Percentiles rank a stretch among this genome's conserved stretches.
These are phyloP conservation scores for Talaromyces nanjingensis DNA, from an alignment of 495 filamentous ascomycete species.

Conservation along the genomic window DNA sequence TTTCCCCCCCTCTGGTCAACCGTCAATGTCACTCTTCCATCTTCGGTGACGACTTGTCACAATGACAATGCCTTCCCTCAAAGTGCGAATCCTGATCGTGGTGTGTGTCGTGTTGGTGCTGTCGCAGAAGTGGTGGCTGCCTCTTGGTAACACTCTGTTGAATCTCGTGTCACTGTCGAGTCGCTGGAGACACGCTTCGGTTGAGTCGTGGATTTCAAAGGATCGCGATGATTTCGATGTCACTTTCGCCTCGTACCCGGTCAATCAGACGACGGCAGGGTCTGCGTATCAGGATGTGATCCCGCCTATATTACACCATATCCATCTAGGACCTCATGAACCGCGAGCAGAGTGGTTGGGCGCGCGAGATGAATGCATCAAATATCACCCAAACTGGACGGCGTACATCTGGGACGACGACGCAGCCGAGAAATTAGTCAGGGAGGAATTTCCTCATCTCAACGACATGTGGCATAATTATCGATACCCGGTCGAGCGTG, in stretches of 20 bases:
- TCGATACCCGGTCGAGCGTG: constrained; percentile 58
- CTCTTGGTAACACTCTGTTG: constrained; percentile 7
- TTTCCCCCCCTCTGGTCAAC: not conserved
- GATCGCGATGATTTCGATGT: constrained; percentile 29
- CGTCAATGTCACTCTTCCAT: not conserved
- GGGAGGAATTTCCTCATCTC: constrained; percentile 59
- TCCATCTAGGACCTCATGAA: constrained; percentile 22
- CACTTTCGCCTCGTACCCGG: constrained; percentile 29
- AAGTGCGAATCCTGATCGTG: not conserved
- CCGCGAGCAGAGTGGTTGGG: constrained; percentile 21
- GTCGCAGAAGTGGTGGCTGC: constrained; percentile 1
- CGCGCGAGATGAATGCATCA: constrained; percentile 27
- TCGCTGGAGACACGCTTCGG: constrained; percentile 18
- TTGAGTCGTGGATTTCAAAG: constrained; percentile 21
- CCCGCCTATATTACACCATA: constrained; percentile 32
- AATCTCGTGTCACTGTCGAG: constrained; percentile 24
- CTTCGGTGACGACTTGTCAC: not conserved
- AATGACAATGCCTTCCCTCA: not conserved
- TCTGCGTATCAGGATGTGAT: constrained; percentile 22
- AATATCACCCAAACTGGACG: constrained; percentile 30
- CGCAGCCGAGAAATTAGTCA: constrained; percentile 51
- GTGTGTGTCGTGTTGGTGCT: not conserved
- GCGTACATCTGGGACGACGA: constrained; percentile 56
- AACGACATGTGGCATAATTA: constrained; percentile 59
- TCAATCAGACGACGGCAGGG: constrained; percentile 19